Evolutionary conservation across 2,329 filamentous ascomycete genomes (phyloP).

Genomic region (Talaromyces islandicus): DNA sequence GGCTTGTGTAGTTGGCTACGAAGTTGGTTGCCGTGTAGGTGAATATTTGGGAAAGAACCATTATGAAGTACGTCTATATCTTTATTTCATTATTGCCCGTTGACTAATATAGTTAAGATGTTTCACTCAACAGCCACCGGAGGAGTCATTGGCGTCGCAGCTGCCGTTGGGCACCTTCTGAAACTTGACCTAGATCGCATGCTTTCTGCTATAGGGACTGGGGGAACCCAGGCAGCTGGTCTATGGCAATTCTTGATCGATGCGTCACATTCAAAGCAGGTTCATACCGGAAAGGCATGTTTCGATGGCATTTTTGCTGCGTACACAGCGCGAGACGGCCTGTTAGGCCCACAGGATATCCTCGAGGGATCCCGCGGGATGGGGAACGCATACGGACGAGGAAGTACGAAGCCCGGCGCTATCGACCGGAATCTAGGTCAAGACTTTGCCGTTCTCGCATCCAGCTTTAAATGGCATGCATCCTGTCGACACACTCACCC

Average conservation of each 20-base stretch:
- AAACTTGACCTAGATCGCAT: conserved; percentile 18
- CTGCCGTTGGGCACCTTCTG: conserved; percentile 20
- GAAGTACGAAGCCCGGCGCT: conserved; percentile 15
- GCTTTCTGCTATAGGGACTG: conserved; percentile 24
- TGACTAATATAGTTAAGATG: background rate
- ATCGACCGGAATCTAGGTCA: conserved; percentile 20
- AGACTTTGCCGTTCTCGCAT: conserved; percentile 20
- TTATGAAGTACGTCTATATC: conserved; percentile 19
- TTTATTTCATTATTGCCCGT: background rate
- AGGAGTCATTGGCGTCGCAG: conserved; percentile 12
- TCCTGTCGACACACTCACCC: conserved; percentile 28
- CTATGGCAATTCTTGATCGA: conserved; percentile 28
- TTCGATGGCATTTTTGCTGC: conserved; percentile 27
- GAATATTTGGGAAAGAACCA: conserved; percentile 25
- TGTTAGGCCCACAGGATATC: conserved; percentile 23
- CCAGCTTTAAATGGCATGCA: conserved; percentile 30
- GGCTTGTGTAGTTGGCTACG: conserved; percentile 27
- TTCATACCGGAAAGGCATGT: conserved; percentile 26
- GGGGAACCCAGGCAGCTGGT: conserved; percentile 27
- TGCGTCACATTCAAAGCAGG: conserved; percentile 26
- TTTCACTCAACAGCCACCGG: background rate
- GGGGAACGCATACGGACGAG: conserved; percentile 19
- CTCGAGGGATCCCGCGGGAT: conserved; percentile 24
- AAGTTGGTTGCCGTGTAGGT: conserved; percentile 24
- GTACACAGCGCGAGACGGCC: conserved; percentile 21